Conservation (phyloP, 345 rosid species). For the Sapria himalayana region DNA sequence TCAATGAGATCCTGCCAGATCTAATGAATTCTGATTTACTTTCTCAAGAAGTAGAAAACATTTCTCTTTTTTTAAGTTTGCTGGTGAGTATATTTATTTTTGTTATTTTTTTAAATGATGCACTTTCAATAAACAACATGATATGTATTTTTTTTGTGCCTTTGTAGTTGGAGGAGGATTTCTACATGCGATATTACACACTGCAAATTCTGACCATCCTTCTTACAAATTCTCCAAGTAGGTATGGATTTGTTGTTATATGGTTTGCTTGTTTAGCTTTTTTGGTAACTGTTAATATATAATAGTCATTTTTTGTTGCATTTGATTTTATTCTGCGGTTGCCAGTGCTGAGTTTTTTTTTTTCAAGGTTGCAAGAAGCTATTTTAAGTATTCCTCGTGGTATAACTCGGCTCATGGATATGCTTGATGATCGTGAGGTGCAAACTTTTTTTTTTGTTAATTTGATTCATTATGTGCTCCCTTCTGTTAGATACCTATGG, state of each 20-base stretch:
- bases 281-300: neutral
- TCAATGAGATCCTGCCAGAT: conserved; percentile 72
- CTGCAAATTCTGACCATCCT: conserved; percentile 92
- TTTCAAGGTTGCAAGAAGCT: conserved; percentile 95
- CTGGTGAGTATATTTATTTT: conserved; percentile 35
- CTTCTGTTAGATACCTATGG: no score
- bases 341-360: conserved; percentile 24
- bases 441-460: conserved; percentile 3
- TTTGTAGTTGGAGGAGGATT: conserved; percentile 86
- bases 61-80: conserved; percentile 79
- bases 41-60: conserved; percentile 77
- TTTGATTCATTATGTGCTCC: neutral
- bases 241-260: conserved; percentile 25
- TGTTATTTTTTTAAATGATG: no score
- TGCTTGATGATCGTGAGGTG: conserved; percentile 99
- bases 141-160: conserved; percentile 1
- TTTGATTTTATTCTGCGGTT: conserved; percentile 14
- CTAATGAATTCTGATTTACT: conserved; percentile 90
- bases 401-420: conserved; percentile 92
- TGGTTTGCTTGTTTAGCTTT: conserved; percentile 2
- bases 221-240: conserved; percentile 68
- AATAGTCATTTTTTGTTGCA: no score
- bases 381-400: conserved; percentile 94
- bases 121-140: no score
- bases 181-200: conserved; percentile 82